Evolutionary conservation across 2,329 filamentous ascomycete genomes (phyloP), one percentile per base, ranked within the genome.

Genomic region (Myriosclerotinia curreyana): DNA sequence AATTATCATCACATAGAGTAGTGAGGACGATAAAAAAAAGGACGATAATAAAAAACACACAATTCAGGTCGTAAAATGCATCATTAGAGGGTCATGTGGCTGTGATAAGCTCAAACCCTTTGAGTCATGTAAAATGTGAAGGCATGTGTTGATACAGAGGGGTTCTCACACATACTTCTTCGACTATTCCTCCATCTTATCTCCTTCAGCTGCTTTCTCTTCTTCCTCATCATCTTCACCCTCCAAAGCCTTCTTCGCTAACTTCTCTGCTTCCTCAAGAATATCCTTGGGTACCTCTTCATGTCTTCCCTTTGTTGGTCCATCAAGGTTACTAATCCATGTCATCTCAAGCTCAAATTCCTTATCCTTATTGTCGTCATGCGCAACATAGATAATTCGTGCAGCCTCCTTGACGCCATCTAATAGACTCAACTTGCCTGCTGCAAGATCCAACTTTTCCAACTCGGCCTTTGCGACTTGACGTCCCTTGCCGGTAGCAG

Each of bases 361-460:
- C 83, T 99, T 99, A 80, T 98, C 95, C 82, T 98, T 98, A 83
- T 94, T 98, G 78, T 99, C 95, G 77, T 98, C 95, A 76, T 99
- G 95, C 56, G 94, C 93, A 66, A 96, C 86, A 77, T 97, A 96
- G 79, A 99, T 98, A 79, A 99, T 99, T 67, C 92, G 83, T 64
- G 95, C 95, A 42, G 95, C 95, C 82, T 98, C 91, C 83, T 96
- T 97, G 74, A 99, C 91, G 59, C 89, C 95, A 75, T 98, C 88
- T 74, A 89, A 82, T 66, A 99, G 81, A 67, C 88, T 90, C 62
- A 98, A 83, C 58, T 83, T 88, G 63, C 86, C 89, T 14, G 87
- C 88, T 62, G 86, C 82, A 65, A 99, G 85, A 77, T 98, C 92
- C 65, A 99, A 84, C 84, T 99, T 99, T 85, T 99, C 95, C 67